Conservation (phyloP, 805 yeast genomes). For the Alloascoidea africana region DNA sequence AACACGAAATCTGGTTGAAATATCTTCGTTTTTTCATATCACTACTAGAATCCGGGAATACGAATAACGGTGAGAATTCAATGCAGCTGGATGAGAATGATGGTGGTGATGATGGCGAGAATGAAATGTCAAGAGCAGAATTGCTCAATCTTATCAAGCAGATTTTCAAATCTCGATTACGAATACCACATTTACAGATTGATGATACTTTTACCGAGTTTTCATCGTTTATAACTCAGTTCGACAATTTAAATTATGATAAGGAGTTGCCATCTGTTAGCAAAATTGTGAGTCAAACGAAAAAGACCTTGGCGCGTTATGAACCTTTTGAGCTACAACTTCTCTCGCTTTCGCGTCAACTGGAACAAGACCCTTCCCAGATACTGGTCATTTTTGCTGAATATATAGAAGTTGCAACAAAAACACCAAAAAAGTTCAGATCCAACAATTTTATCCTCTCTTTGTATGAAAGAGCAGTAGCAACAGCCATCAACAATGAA, state of each 20-base stretch:
- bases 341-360: neutral
- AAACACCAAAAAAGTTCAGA: slow-evolving; percentile 8
- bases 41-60: no score
- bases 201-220: slow-evolving; percentile 13
- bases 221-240: slow-evolving; percentile 13
- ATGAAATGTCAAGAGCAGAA: no score
- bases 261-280: slow-evolving; percentile 12
- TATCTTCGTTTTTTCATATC: no score
- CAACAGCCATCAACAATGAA: slow-evolving; percentile 5
- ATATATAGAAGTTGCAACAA: slow-evolving; percentile 12
- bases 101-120: no score
- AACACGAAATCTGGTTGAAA: no score
- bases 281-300: slow-evolving; percentile 8
- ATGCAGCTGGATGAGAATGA: no score
- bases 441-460: slow-evolving; percentile 7
- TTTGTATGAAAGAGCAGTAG: slow-evolving; percentile 14
- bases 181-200: slow-evolving; percentile 12
- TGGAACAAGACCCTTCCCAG: slow-evolving; percentile 5
- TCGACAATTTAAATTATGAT: slow-evolving; percentile 12
- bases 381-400: slow-evolving; percentile 10
- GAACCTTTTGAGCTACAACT: slow-evolving; percentile 9
- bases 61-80: no score
- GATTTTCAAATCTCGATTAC: slow-evolving; percentile 8
- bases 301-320: slow-evolving; percentile 4
- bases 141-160: neutral